Evolutionary conservation across 2,329 filamentous ascomycete genomes (phyloP).

Genomic region (Chaetothyriales sp.): DNA sequence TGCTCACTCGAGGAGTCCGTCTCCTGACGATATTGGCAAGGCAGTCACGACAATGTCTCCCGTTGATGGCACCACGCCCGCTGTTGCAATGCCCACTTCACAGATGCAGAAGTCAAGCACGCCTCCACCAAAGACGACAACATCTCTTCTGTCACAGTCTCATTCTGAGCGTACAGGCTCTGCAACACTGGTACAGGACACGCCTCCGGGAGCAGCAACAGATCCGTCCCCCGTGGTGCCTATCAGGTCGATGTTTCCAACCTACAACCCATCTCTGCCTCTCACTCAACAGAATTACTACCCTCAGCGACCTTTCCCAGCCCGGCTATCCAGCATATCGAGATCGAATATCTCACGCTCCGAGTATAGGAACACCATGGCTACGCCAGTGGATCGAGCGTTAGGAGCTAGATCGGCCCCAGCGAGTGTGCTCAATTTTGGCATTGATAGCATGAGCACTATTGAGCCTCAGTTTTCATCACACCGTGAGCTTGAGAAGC

Average conservation of each 20-base stretch:
- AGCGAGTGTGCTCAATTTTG: conserved; percentile 30
- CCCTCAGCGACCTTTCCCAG: conserved; percentile 18
- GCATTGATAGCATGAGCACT: conserved; percentile 24
- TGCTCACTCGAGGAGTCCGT: conserved; percentile 2
- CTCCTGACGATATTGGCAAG: conserved; percentile 14
- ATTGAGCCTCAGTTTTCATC: conserved; percentile 26
- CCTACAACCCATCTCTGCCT: conserved; percentile 27
- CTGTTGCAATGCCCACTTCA: conserved; percentile 2
- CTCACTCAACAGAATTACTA: conserved; percentile 27
- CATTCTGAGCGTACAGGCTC: conserved; percentile 11
- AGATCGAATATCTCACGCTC: conserved; percentile 9
- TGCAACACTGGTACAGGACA: conserved; percentile 8
- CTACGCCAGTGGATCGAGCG: conserved; percentile 24
- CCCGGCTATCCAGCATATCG: conserved; percentile 5
- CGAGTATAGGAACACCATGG: conserved; percentile 21
- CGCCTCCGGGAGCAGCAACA: not conserved
- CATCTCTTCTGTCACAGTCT: not conserved
- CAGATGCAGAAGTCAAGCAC: conserved; percentile 2
- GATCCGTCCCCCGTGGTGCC: conserved; percentile 23
- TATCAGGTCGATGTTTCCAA: conserved; percentile 35
- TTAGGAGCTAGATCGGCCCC: conserved; percentile 29
- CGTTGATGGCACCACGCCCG: conserved; percentile 13
- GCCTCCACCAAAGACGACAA: not conserved
- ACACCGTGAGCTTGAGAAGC: conserved; percentile 25
- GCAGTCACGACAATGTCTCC: conserved; percentile 16